A percentile compares a stretch with the other conserved stretches of the same genome.
Conservation (phyloP, 225 moss, liverwort and hornwort genomes). For the Pseudoscleropodium purum region DNA sequence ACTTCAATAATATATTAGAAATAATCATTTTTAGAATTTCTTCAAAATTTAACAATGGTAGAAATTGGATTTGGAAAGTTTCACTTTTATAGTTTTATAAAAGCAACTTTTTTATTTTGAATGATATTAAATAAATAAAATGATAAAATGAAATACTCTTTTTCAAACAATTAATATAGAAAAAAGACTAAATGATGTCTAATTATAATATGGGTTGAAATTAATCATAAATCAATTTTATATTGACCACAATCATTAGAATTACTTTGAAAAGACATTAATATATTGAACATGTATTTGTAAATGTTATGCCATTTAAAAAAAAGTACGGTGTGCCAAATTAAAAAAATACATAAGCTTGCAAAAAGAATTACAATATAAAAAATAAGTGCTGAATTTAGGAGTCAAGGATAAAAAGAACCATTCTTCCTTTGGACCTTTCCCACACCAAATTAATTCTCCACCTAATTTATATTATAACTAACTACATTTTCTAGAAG, state of each 20-base stretch:
- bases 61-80: neutral
- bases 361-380: too few species aligned
- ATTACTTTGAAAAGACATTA: neutral
- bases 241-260: neutral
- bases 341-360: too few species aligned
- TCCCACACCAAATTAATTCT: too few species aligned
- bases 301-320: neutral
- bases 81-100: fast-evolving
- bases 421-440: too few species aligned
- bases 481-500: too few species aligned
- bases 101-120: neutral
- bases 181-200: neutral
- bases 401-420: too few species aligned
- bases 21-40: neutral
- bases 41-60: neutral
- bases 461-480: too few species aligned
- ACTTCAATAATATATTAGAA: neutral
- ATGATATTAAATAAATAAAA: neutral
- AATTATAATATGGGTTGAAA: neutral
- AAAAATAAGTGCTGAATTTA: too few species aligned
- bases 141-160: too few species aligned
- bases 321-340: neutral
- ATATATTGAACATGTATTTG: too few species aligned
- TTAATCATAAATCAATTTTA: neutral
- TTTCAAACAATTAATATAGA: neutral